Base-by-base conservation (phyloP, 805 yeast species). In the Kregervanrija pseudodelftensis region DNA sequence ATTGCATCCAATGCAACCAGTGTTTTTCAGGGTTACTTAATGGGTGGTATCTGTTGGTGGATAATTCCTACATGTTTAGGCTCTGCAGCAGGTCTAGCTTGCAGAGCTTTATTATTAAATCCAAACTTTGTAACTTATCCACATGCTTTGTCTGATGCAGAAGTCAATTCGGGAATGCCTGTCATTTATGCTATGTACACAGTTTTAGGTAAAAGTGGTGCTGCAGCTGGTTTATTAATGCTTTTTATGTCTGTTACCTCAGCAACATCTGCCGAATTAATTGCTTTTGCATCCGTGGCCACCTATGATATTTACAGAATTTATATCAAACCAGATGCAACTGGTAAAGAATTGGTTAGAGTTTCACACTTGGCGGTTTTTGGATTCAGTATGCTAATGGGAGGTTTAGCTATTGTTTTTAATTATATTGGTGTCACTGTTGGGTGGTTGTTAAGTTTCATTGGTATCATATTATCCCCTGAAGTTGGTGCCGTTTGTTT, bases 181-280 rank as follows among this genome's bases (percentile, higher is more conserved):
- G 59, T 69, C 5, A 56, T 63, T 14, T 64, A 63, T 47, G 69
- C 66, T 1, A 48, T 61, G 47, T 61, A 43, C 10, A 55, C 60
- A 16, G 52, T 70, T 4, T 52, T 70, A 30, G 74, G 74, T n/a
- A 61, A 57, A 38, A 51, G 63, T 14, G 74, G 74, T 11, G 71
- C 72, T 12, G 70, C 64, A 22, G 69, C 69, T 10, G 69, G 65
- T 1, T 55, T 70, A 32, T 44, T 68, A 15, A 68, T 67, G 60
- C 43, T 70, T 8, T 70, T 67, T 53, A 64, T 69, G 71, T 60
- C 73, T 30, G 72, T 65, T 15, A 70, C 74, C 3, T 65, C 72
- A 12, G 72, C 74, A 3, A 55, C 66, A 34, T 64, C 70, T 13
- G 71, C 73, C 4, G 73, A 69, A 45, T 52, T 68, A 41, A 66